phyloP scores from a whole-genome alignment of 192 early-diverging fungal genomes.

The Coemansia sp. region DNA sequence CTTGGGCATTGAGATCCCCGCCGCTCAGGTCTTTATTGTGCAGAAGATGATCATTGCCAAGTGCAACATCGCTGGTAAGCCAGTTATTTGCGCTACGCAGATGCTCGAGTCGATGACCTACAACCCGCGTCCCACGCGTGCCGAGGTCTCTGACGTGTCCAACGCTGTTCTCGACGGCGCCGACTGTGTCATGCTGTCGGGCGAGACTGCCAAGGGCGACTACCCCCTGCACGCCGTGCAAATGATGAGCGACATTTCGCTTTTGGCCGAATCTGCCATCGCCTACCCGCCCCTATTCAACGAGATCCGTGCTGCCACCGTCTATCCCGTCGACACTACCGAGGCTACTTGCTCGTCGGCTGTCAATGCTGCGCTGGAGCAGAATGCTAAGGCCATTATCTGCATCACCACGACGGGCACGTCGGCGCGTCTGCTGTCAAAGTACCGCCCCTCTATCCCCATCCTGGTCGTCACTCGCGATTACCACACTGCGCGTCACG shows the following conservation, averaged over 20 bases:
- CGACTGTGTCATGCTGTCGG: slow-evolving; percentile 99
- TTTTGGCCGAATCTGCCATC: slow-evolving; percentile 90
- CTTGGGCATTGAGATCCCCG: slow-evolving; percentile 96
- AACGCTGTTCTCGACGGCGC: slow-evolving; percentile 98
- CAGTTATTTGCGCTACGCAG: slow-evolving; percentile 96
- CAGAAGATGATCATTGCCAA: slow-evolving; percentile 99
- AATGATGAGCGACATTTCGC: slow-evolving; percentile 94
- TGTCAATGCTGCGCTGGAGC: slow-evolving; percentile 80
- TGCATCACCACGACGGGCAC: slow-evolving; percentile 89
- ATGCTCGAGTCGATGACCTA: slow-evolving; percentile 97
- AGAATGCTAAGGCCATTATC: slow-evolving; percentile 85
- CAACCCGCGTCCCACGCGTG: slow-evolving; percentile 98
- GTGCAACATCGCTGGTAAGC: slow-evolving; percentile 96
- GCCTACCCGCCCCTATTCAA: slow-evolving; percentile 95
- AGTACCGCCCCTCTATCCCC: slow-evolving; percentile 91
- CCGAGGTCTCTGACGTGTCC: slow-evolving; percentile 97
- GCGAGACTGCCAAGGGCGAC: slow-evolving; percentile 95
- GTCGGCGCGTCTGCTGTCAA: slow-evolving; percentile 87
- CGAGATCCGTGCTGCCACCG: slow-evolving; percentile 77
- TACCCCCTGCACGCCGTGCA: slow-evolving; percentile 90
- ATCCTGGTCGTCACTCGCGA: slow-evolving; percentile 92
- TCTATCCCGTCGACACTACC: slow-evolving; percentile 77
- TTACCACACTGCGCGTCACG: slow-evolving; percentile 69
- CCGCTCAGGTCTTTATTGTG: slow-evolving; percentile 87
- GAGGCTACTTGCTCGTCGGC: slow-evolving; percentile 94